A percentile compares a stretch with the other conserved stretches of the same genome.
phyloP scores from a whole-genome alignment of 805 yeast species.

The Priceomyces melissophilus region DNA sequence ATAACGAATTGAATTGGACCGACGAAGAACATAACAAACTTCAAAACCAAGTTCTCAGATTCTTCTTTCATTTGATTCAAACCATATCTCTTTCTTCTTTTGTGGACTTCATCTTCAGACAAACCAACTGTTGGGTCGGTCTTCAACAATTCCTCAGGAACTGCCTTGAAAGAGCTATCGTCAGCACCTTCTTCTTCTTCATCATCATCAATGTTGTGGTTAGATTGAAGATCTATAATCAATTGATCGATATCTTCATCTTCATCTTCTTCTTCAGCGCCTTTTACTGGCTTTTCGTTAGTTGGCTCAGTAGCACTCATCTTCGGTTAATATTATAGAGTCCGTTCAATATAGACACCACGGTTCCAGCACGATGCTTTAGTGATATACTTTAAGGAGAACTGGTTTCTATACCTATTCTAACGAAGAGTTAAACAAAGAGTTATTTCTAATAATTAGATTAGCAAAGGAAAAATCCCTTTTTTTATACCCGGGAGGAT shows the following conservation, averaged over 20 bases:
- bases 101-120: conserved; percentile 69
- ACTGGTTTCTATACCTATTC: conserved; percentile 3
- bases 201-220: conserved; percentile 52
- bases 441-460: neutral
- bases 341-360: neutral
- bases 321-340: conserved; percentile 2
- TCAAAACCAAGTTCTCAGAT: conserved; percentile 70
- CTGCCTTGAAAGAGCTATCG: conserved; percentile 52
- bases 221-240: conserved; percentile 74
- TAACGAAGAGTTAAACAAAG: conserved; percentile 2
- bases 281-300: conserved; percentile 45
- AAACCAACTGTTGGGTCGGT: conserved; percentile 81
- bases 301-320: conserved; percentile 51
- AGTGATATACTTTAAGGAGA: neutral
- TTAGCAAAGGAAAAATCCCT: neutral
- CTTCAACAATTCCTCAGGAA: conserved; percentile 81
- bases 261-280: conserved; percentile 51
- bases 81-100: conserved; percentile 89
- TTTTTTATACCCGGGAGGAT: conserved; percentile 1
- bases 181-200: conserved; percentile 47
- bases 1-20: conserved; percentile 97
- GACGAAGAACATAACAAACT: conserved; percentile 82
- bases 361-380: too few species aligned
- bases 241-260: conserved; percentile 60
- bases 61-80: conserved; percentile 89